Percentiles rank a stretch among this genome's conserved stretches.
phyloP scores from a whole-genome alignment of 1,284 basidiomycete species.

The Mycena citricolor region DNA sequence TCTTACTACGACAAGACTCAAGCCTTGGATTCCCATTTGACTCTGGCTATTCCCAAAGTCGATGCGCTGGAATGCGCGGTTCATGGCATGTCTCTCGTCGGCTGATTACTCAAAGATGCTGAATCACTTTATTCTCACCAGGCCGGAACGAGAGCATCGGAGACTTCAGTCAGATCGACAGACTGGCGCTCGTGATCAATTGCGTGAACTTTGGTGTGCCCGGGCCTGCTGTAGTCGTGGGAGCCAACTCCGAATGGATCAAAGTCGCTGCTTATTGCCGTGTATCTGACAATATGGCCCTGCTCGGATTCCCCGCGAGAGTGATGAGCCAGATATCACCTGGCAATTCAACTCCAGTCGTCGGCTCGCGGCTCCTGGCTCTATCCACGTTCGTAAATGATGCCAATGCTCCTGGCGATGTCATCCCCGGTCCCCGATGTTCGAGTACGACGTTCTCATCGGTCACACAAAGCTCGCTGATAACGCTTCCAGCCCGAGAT shows the following conservation, averaged over 20 bases:
- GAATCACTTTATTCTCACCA: neutral
- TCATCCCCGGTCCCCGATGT: conserved; percentile 14
- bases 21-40: too few species aligned
- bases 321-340: conserved; percentile 19
- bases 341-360: conserved; percentile 7
- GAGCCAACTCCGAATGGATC: conserved; percentile 20
- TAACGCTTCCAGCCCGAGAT: conserved; percentile 6
- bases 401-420: conserved; percentile 10
- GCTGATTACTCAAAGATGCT: too few species aligned
- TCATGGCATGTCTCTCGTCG: too few species aligned
- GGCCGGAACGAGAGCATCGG: conserved; percentile 14
- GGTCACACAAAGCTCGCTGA: neutral
- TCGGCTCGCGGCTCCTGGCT: conserved; percentile 20
- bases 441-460: neutral
- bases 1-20: conserved; percentile 11
- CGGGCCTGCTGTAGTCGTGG: conserved; percentile 18
- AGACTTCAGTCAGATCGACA: conserved; percentile 21
- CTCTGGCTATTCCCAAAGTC: conserved; percentile 18
- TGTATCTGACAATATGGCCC: conserved; percentile 22
- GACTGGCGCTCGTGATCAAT: conserved; percentile 21
- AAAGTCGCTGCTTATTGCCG: conserved; percentile 22
- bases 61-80: conserved; percentile 17
- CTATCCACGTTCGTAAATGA: conserved; percentile 19
- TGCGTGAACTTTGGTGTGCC: conserved; percentile 21
- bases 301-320: conserved; percentile 22